Conservation (phyloP, 495 filamentous ascomycete species). For the Penicillium bovifimosum region DNA sequence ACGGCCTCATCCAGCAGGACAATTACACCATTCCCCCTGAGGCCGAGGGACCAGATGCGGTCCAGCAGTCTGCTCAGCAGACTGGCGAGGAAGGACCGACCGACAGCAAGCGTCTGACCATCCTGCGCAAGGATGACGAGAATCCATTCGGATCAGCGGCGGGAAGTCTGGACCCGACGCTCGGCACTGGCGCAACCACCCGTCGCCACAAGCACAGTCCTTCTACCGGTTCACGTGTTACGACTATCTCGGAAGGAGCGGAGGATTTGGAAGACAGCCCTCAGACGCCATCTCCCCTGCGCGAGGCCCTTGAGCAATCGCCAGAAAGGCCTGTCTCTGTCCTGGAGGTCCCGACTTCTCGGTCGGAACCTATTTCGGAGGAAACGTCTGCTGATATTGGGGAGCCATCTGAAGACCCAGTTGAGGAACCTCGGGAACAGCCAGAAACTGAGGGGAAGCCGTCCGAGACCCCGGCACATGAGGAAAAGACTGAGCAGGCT, state of each 20-base stretch:
- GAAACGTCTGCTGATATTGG: background rate
- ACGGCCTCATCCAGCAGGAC: conserved; percentile 81
- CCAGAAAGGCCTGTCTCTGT: conserved; percentile 12
- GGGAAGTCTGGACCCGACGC: conserved; percentile 36
- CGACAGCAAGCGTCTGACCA: conserved; percentile 43
- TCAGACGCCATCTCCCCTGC: conserved; percentile 8
- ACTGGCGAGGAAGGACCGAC: conserved; percentile 26
- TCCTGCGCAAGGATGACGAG: conserved; percentile 35
- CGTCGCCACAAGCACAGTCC: conserved; percentile 68
- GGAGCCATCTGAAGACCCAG: background rate
- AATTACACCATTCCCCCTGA: conserved; percentile 93
- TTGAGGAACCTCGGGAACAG: conserved; percentile 7
- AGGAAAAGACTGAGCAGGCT: conserved; percentile 1
- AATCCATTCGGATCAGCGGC: conserved; percentile 17
- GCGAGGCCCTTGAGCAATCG: conserved; percentile 14
- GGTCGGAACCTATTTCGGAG: background rate
- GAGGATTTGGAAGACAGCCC: conserved; percentile 52
- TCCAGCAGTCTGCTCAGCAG: conserved; percentile 32
- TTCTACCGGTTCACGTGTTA: conserved; percentile 67
- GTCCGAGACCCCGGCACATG: conserved; percentile 2
- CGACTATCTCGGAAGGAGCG: conserved; percentile 64
- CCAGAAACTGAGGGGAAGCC: background rate
- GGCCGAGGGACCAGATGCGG: conserved; percentile 68
- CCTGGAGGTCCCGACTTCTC: conserved; percentile 1
- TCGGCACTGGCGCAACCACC: conserved; percentile 58